Evolutionary conservation across 306 rosid species (phyloP), one percentile per base, ranked within the genome.

Genomic region (Lablab purpureus): DNA sequence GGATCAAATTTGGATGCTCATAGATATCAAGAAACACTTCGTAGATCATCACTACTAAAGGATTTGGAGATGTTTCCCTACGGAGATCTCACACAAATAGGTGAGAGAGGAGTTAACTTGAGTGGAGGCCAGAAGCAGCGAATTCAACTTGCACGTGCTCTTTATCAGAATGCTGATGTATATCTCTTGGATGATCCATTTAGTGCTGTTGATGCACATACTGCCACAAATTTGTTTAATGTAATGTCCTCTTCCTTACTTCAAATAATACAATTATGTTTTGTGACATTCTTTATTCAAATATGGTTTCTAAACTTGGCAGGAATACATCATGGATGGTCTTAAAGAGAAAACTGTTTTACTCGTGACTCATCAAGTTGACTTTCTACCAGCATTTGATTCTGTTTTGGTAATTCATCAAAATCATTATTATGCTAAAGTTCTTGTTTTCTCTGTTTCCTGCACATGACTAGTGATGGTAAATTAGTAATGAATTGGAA

Each of bases 171-270:
- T 66, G 88, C 86, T 21, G 86, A 87, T n/a, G 47, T 87, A 52
- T 76, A 92, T 85, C 90, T 92, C 55, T 81, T 87, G 83, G 90
- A 87, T 77, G 88, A 85, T 74, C 90, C 88, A 9, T 87, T 87
- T 59, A 87, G 90, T 66, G 90, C 90, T 19, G 88, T 87, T 56
- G 90, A 87, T 81, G 88, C 90, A 30, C 82, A 87, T 18, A 87
- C 82, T 18, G 84, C 87, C 0, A 87, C 72, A 7, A 73, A 50
- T 65, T 70, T 87, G 63, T 85, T 87, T 47, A 82, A 85, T 63
- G 90, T 87, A 83, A 74, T 7, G 11, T 4, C 11, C 17, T 37
- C 32, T 28, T 68, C 15, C 49, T 27, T 43, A 43, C 10, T n/a
- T 58, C 36, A n/a, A 71, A 21, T 21, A 6, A 17, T 45, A 14